These are phyloP conservation scores for Fistulifera solaris DNA, from an alignment of 108 stramenopile genomes.

Conservation along the genomic window DNA sequence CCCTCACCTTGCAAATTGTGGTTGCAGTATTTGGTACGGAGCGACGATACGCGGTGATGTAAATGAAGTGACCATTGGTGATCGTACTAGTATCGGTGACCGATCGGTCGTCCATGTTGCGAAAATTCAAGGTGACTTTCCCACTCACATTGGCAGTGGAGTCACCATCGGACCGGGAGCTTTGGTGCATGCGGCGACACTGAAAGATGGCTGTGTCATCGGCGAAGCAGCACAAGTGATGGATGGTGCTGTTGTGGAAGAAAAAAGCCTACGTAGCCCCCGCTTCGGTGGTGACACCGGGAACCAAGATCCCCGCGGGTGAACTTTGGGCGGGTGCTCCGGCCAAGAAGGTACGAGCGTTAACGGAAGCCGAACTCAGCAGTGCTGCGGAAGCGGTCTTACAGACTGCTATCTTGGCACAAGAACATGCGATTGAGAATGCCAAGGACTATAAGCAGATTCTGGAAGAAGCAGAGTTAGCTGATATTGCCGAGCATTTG, in stretches of 20 bases:
- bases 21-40: slow-evolving; percentile 75
- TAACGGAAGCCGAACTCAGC: slow-evolving; percentile 67
- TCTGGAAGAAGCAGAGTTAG: slow-evolving; percentile 50
- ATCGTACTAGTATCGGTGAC: slow-evolving; percentile 77
- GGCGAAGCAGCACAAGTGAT: slow-evolving; percentile 84
- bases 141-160: slow-evolving; percentile 79
- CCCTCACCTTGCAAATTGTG: not conserved
- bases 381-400: slow-evolving; percentile 31
- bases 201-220: slow-evolving; percentile 66
- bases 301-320: slow-evolving; percentile 59
- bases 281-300: slow-evolving; percentile 78
- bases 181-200: slow-evolving; percentile 85
- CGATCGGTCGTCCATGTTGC: slow-evolving; percentile 92
- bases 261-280: slow-evolving; percentile 69
- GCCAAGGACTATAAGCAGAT: slow-evolving; percentile 71
- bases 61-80: slow-evolving; percentile 71
- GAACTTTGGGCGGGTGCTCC: slow-evolving; percentile 90
- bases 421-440: slow-evolving; percentile 64
- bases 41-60: slow-evolving; percentile 82
- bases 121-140: slow-evolving; percentile 84
- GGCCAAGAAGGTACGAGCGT: slow-evolving; percentile 78
- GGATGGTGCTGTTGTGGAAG: slow-evolving; percentile 80
- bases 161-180: slow-evolving; percentile 79
- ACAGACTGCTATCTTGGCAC: slow-evolving; percentile 50
- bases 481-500: slow-evolving; percentile 47